Percentiles rank a stretch among this genome's conserved stretches.
Conservation (phyloP, 495 filamentous ascomycete genomes). For the Penicillium samsonianum region DNA sequence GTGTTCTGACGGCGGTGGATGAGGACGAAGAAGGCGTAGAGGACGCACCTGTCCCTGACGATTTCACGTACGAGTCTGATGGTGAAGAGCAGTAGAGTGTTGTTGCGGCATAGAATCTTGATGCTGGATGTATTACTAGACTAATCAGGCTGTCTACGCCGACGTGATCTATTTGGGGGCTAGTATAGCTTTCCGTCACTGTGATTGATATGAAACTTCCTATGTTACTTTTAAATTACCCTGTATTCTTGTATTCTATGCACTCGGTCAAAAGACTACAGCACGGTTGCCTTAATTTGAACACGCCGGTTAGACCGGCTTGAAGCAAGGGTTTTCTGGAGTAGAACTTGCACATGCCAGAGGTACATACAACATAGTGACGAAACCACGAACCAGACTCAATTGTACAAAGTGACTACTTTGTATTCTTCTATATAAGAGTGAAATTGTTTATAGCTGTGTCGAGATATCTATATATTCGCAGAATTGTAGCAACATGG, state of each 20-base stretch:
- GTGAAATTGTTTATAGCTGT: not conserved
- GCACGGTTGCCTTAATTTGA: not conserved
- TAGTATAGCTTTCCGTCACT: slow-evolving; percentile 6
- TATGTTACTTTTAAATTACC: slow-evolving; percentile 1
- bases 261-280: not conserved
- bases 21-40: slow-evolving; percentile 82
- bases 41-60: slow-evolving; percentile 75
- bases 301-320: not conserved
- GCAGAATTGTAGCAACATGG: not conserved
- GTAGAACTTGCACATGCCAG: not conserved
- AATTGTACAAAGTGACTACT: not conserved
- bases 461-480: not conserved
- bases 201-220: slow-evolving; percentile 18
- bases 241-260: not conserved
- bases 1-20: slow-evolving; percentile 77
- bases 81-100: slow-evolving; percentile 59
- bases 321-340: not conserved
- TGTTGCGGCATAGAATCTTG: slow-evolving; percentile 20
- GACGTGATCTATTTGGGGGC: slow-evolving; percentile 28
- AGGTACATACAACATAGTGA: not conserved
- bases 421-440: not conserved
- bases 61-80: slow-evolving; percentile 86
- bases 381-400: not conserved
- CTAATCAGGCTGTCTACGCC: slow-evolving; percentile 34
- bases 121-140: slow-evolving; percentile 52